A percentile compares a stretch with the other conserved stretches of the same genome.
Conservation (phyloP, 1,139 yeast species). For the Candida gigantensis region DNA sequence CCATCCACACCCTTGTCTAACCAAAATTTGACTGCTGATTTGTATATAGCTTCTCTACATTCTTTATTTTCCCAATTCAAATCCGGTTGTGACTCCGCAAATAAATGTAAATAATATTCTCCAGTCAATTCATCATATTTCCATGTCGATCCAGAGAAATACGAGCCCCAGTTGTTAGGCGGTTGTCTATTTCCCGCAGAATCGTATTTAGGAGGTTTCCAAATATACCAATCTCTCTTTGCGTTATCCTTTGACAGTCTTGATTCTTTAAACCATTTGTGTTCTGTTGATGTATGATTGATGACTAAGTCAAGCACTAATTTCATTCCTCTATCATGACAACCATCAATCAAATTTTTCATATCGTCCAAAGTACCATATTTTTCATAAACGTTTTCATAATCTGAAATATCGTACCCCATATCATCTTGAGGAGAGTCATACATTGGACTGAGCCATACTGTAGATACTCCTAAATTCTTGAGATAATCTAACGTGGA, state of each 20-base stretch:
- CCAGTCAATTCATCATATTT: constrained; percentile 50
- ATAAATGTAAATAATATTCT: constrained; percentile 54
- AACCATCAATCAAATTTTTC: constrained; percentile 46
- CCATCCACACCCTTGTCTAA: constrained; percentile 58
- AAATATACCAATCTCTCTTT: constrained; percentile 62
- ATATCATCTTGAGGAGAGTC: constrained; percentile 62
- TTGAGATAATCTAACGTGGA: constrained; percentile 53
- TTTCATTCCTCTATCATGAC: constrained; percentile 51
- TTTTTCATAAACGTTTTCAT: constrained; percentile 47
- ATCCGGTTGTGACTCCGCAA: constrained; percentile 56
- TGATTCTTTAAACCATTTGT: constrained; percentile 58
- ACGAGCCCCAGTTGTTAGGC: constrained; percentile 57
- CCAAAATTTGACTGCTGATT: constrained; percentile 53
- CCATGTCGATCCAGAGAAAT: constrained; percentile 59
- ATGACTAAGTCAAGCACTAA: constrained; percentile 56
- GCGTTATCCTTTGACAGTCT: constrained; percentile 49
- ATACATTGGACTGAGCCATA: constrained; percentile 60
- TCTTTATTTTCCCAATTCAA: constrained; percentile 59
- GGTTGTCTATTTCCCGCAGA: constrained; percentile 49
- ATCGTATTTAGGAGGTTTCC: constrained; percentile 52
- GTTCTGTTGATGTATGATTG: constrained; percentile 58
- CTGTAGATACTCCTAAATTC: constrained; percentile 49
- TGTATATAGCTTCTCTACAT: constrained; percentile 50
- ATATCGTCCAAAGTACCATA: constrained; percentile 56
- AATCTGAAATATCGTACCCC: constrained; percentile 62